These are phyloP conservation scores for Jimgerdemannia flammicorona DNA, from an alignment of 192 early-diverging fungal genomes.

Conservation along the genomic window DNA sequence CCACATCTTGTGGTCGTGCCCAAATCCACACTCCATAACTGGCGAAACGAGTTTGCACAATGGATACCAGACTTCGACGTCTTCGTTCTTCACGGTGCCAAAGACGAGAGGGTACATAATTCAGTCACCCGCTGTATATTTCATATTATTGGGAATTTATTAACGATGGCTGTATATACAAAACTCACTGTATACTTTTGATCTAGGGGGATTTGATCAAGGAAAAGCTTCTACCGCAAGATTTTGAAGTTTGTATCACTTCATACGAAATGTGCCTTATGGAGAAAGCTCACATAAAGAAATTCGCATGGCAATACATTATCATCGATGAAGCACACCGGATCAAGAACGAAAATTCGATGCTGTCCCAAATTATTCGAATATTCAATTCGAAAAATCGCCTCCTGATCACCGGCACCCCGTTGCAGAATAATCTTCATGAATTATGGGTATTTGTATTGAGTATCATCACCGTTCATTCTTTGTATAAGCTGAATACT, in stretches of 20 bases:
- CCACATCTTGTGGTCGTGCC: conserved; percentile 97
- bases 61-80: conserved; percentile 90
- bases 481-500: too few species aligned
- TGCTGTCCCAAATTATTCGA: conserved; percentile 92
- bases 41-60: conserved; percentile 85
- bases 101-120: conserved; percentile 71
- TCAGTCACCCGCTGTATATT: too few species aligned
- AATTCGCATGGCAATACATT: conserved; percentile 86
- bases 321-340: conserved; percentile 97
- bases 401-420: conserved; percentile 92
- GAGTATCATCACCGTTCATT: too few species aligned
- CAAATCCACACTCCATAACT: conserved; percentile 96
- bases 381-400: conserved; percentile 84
- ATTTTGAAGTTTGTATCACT: conserved; percentile 93
- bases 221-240: conserved; percentile 44
- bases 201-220: conserved; percentile 55
- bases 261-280: conserved; percentile 95
- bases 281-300: conserved; percentile 81
- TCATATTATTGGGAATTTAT: too few species aligned
- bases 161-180: too few species aligned
- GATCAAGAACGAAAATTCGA: conserved; percentile 98
- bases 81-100: conserved; percentile 90
- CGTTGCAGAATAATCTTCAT: conserved; percentile 96
- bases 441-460: conserved; percentile 96
- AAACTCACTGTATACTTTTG: too few species aligned